Conservation (phyloP, 2,329 filamentous ascomycete genomes). For the Parastagonospora avenae region DNA sequence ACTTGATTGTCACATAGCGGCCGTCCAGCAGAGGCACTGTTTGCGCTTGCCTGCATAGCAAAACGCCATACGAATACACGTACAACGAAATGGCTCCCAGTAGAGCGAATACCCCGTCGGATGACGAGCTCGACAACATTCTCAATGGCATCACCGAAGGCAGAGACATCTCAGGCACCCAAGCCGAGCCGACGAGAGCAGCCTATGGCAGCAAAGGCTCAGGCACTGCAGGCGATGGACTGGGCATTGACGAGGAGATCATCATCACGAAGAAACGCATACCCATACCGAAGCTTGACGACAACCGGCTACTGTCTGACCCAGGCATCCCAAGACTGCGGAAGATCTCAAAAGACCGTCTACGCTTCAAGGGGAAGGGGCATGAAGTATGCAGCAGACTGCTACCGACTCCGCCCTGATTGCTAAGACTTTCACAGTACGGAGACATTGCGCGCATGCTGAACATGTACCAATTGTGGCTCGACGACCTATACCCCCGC, state of each 20-base stretch:
- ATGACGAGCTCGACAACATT: constrained; percentile 67
- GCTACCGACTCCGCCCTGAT: background rate
- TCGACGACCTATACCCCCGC: constrained; percentile 93
- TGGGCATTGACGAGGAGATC: constrained; percentile 88
- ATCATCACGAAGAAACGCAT: constrained; percentile 77
- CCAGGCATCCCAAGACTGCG: constrained; percentile 84
- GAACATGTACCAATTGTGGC: constrained; percentile 93
- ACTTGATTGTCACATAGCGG: too few relatives aligned
- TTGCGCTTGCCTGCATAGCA: too few relatives aligned
- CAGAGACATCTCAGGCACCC: constrained; percentile 52
- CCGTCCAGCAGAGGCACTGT: too few relatives aligned
- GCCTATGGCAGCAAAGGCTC: constrained; percentile 19
- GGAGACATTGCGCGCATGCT: constrained; percentile 81
- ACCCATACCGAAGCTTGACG: constrained; percentile 85
- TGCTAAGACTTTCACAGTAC: constrained; percentile 61
- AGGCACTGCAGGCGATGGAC: constrained; percentile 53
- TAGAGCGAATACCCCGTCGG: constrained; percentile 28
- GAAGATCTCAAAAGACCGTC: constrained; percentile 67
- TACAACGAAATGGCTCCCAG: constrained; percentile 25
- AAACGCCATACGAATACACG: too few relatives aligned
- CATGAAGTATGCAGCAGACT: constrained; percentile 70
- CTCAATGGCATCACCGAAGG: constrained; percentile 74
- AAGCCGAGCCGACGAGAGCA: constrained; percentile 23
- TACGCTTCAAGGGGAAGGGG: constrained; percentile 89
- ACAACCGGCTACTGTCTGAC: constrained; percentile 78